These are phyloP conservation scores for Fusarium albidum DNA, from an alignment of 2,329 filamentous ascomycete genomes.

Conservation along the genomic window DNA sequence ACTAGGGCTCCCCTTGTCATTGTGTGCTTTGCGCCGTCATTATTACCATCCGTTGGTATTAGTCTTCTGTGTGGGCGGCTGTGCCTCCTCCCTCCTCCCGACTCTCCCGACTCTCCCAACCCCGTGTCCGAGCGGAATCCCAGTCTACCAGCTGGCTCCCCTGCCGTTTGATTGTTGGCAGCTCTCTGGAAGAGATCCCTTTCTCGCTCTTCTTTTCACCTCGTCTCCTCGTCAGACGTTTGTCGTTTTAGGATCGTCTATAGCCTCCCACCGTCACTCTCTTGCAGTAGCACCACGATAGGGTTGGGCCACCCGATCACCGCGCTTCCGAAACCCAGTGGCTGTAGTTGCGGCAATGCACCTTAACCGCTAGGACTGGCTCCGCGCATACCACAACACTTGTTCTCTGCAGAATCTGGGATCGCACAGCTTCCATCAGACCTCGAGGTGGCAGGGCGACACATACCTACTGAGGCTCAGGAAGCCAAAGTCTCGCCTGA, in stretches of 20 bases:
- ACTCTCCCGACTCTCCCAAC: conserved; percentile 5
- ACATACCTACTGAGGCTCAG: conserved; percentile 1
- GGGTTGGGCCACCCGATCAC: conserved; percentile 36
- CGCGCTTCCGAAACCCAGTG: conserved; percentile 30
- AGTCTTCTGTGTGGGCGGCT: conserved; percentile 6
- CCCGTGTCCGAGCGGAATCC: conserved; percentile 3
- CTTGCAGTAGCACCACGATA: conserved; percentile 27
- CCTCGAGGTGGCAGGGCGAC: conserved; percentile 5
- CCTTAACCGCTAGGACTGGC: conserved; percentile 29
- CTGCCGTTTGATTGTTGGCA: conserved; percentile 5
- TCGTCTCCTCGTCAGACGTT: neutral
- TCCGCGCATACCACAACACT: conserved; percentile 23
- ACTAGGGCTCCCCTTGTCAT: conserved; percentile 7
- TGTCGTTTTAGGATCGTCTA: conserved; percentile 18
- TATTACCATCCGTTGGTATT: conserved; percentile 9
- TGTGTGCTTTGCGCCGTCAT: conserved; percentile 5
- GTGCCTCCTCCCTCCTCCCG: conserved; percentile 8
- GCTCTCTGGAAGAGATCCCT: conserved; percentile 5
- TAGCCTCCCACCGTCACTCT: conserved; percentile 10
- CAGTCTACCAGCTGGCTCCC: conserved; percentile 8
- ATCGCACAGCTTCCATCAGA: conserved; percentile 3
- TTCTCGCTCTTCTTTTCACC: conserved; percentile 6
- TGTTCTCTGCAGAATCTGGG: neutral
- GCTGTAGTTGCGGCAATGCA: conserved; percentile 37
- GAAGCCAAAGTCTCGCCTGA: conserved; percentile 2